Evolutionary conservation across 202 grass and related monocot genomes (phyloP).

Genomic region (Eragrostis tef): DNA sequence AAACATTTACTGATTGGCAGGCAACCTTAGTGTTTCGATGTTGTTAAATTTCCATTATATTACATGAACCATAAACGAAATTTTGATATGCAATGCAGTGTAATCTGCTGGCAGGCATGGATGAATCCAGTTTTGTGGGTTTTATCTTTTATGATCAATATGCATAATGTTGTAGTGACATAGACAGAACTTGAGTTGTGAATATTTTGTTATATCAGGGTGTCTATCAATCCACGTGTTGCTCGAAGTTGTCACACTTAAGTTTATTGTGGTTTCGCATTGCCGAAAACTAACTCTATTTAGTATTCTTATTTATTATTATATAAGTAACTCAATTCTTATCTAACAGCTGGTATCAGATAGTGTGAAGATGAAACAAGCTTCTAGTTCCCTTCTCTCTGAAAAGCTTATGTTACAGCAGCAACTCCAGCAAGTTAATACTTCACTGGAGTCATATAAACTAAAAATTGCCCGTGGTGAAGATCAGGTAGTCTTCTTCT

Average conservation of each 20-base stretch:
- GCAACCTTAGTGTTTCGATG: not conserved
- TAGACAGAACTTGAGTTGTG: not conserved
- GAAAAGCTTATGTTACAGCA: constrained; percentile 86
- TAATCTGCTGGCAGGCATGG: not conserved
- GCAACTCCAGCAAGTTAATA: constrained; percentile 81
- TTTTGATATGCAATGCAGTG: constrained; percentile 8
- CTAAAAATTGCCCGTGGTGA: constrained; percentile 70
- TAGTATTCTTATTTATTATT: constrained; percentile 13
- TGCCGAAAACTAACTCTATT: not conserved
- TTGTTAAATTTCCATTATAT: not conserved
- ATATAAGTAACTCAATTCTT: constrained; percentile 39
- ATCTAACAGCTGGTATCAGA: constrained; percentile 87
- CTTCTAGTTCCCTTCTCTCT: constrained; percentile 72
- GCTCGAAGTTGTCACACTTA: constrained; percentile 7
- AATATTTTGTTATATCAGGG: not conserved
- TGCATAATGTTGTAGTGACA: not conserved
- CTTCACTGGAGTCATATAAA: constrained; percentile 74
- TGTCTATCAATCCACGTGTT: constrained; percentile 10
- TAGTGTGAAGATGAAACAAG: constrained; percentile 95
- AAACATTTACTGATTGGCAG: not conserved
- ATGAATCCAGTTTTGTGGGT: not conserved
- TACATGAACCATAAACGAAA: not conserved
- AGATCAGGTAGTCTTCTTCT: constrained; percentile 75
- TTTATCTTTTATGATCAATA: constrained; percentile 24
- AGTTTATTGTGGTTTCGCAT: constrained; percentile 30